phyloP scores from a whole-genome alignment of 2,329 filamentous ascomycete genomes.

The Claviceps capensis region DNA sequence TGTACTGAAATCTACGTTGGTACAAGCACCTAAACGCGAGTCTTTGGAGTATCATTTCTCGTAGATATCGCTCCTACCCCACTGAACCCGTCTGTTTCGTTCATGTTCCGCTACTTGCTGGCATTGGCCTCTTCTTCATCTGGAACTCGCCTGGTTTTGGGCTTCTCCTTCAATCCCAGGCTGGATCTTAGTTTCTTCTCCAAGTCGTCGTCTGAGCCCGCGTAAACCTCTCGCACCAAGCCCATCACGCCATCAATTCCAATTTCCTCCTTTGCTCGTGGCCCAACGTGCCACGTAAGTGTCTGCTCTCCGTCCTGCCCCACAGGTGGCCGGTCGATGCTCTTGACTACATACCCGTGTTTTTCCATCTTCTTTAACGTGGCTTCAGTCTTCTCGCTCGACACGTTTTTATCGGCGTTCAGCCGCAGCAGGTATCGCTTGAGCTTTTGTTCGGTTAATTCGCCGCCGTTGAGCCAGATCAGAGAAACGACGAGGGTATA shows the following conservation, averaged over 20 bases:
- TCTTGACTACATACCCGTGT: slow-evolving; percentile 71
- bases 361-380: slow-evolving; percentile 61
- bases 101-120: not conserved
- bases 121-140: slow-evolving; percentile 7
- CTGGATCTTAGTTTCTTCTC: slow-evolving; percentile 48
- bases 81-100: not conserved
- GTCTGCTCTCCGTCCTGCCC: slow-evolving; percentile 55
- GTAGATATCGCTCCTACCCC: not conserved
- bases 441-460: slow-evolving; percentile 65
- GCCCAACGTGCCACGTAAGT: slow-evolving; percentile 72
- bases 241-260: slow-evolving; percentile 61
- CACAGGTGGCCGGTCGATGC: slow-evolving; percentile 45
- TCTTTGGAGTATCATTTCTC: not conserved
- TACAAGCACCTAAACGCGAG: not conserved
- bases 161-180: slow-evolving; percentile 34
- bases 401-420: slow-evolving; percentile 63
- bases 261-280: slow-evolving; percentile 74
- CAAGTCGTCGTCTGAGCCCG: slow-evolving; percentile 37
- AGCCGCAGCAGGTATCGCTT: slow-evolving; percentile 60
- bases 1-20: not conserved
- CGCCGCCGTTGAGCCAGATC: slow-evolving; percentile 60
- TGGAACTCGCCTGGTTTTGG: slow-evolving; percentile 13
- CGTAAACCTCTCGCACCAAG: slow-evolving; percentile 50
- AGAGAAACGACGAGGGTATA: slow-evolving; percentile 70
- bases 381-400: slow-evolving; percentile 61